Base-by-base conservation (phyloP, 768 basidiomycete species). In the Leucocoprinus birnbaumii region DNA sequence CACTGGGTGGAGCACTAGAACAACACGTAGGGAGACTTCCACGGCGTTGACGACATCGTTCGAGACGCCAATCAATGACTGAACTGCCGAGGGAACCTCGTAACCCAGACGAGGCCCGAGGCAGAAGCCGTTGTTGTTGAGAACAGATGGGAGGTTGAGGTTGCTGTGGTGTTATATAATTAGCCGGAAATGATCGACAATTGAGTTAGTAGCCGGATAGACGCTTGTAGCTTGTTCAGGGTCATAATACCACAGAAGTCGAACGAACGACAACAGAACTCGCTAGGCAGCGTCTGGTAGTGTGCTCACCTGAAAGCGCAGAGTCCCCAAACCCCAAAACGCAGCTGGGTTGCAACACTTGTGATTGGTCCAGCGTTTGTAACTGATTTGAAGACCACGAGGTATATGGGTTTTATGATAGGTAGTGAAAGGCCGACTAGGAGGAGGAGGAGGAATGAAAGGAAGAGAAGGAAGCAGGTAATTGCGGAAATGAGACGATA, bases 321-420 rank as follows among this genome's bases (percentile, higher is more conserved):
- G 34, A 86, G 75, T 0, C 92, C 92, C 87, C 91, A 93, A 4
- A 92, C 85, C 3, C 92, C 92, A 58, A 92, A 87, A 34, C 82
- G 77, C 9, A 91, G 68, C 60, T 77, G 72, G 3, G 83, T 85
- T 25, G 84, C 83, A 11, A 83, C 68, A 57, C 75, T 75, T 10
- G 85, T 83, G 31, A 64, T 59, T 2, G 76, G 48, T 47, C 70
- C 65, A 40, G 53, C 61, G 0, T 60, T 58, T 7, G 63, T 44
- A 0, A 65, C 68, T 42, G 78, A 67, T 55, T 68, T 61, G 68
- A 89, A 65, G 18, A 69, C 61, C 47, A 90, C 70, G 24, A 91
- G 71, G 65, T 84, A 87, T 25, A 91, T 78, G 19, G 80, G 64
- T 66, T 84, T 86, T 65, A 86, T 83, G 69, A 94, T 87, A 1